Evolutionary conservation across 106 monocot species (phyloP).

Genomic region (Amphibolis antarctica): DNA sequence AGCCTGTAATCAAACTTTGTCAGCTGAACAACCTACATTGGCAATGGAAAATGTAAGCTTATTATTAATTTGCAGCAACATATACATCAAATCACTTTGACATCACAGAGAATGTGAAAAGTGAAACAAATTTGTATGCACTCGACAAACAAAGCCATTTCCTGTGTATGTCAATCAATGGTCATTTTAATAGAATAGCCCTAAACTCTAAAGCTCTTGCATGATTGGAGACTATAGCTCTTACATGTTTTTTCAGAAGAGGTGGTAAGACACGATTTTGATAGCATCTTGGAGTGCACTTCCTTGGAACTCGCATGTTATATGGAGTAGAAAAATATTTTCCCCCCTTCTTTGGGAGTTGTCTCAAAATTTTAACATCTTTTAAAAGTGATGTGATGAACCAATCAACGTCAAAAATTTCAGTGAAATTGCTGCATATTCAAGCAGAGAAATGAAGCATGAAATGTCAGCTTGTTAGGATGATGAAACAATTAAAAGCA

Average conservation of each 20-base stretch:
- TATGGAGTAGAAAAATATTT: conserved; percentile 47
- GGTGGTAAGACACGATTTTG: conserved; percentile 70
- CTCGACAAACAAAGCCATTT: no score
- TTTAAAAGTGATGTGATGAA: conserved; percentile 67
- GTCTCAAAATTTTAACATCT: conserved; percentile 79
- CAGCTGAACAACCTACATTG: conserved; percentile 53
- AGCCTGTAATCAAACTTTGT: conserved; percentile 82
- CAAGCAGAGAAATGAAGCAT: background rate
- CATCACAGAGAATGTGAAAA: no score
- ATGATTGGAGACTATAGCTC: conserved; percentile 5
- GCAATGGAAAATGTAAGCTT: conserved; percentile 2
- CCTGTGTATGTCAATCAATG: no score
- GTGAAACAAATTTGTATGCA: no score
- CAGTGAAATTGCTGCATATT: conserved; percentile 54
- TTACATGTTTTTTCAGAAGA: conserved; percentile 75
- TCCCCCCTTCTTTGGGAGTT: conserved; percentile 51
- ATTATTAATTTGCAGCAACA: background rate
- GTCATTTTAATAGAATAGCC: no score
- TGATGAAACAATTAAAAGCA: background rate
- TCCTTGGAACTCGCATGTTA: conserved; percentile 81
- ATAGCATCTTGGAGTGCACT: conserved; percentile 80
- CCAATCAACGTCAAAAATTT: conserved; percentile 87
- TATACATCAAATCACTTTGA: no score
- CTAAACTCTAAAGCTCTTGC: no score
- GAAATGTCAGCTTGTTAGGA: background rate